Conservation (phyloP, 2,329 filamentous ascomycete species). For the Nannizzia gypsea region DNA sequence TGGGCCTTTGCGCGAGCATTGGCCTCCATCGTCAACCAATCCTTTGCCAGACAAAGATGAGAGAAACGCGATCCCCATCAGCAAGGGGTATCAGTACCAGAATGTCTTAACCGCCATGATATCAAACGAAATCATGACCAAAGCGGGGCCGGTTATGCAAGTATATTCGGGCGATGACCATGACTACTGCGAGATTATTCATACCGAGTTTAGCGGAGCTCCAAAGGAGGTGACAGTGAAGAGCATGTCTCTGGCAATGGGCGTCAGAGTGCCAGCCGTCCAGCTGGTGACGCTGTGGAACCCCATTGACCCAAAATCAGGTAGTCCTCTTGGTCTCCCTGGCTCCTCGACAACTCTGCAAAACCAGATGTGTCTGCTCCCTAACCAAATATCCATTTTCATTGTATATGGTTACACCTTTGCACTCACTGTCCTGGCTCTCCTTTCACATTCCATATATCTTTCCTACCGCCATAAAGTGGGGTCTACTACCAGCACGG, state of each 20-base stretch:
- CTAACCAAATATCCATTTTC: conserved; percentile 76
- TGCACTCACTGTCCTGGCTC: conserved; percentile 38
- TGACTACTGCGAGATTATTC: conserved; percentile 87
- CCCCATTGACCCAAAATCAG: conserved; percentile 53
- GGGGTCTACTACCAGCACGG: conserved; percentile 9
- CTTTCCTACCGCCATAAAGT: conserved; percentile 19
- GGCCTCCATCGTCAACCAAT: conserved; percentile 56
- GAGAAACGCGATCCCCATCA: conserved; percentile 65
- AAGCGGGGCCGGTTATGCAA: conserved; percentile 61
- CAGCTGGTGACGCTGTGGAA: conserved; percentile 86
- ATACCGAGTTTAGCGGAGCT: conserved; percentile 54
- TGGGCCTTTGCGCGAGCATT: conserved; percentile 73
- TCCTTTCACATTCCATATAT: conserved; percentile 35
- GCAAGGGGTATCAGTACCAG: conserved; percentile 85
- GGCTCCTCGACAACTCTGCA: conserved; percentile 52
- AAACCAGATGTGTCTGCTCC: conserved; percentile 80
- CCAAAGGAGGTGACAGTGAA: conserved; percentile 86
- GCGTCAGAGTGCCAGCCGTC: conserved; percentile 76
- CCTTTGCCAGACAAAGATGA: conserved; percentile 50
- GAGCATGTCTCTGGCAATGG: conserved; percentile 92
- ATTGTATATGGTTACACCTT: conserved; percentile 61
- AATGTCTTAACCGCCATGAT: conserved; percentile 74
- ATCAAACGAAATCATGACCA: conserved; percentile 62
- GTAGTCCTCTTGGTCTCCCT: conserved; percentile 20
- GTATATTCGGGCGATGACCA: conserved; percentile 96